Evolutionary conservation across 139 green algal species (phyloP).

Genomic region (Chlorella sp.): DNA sequence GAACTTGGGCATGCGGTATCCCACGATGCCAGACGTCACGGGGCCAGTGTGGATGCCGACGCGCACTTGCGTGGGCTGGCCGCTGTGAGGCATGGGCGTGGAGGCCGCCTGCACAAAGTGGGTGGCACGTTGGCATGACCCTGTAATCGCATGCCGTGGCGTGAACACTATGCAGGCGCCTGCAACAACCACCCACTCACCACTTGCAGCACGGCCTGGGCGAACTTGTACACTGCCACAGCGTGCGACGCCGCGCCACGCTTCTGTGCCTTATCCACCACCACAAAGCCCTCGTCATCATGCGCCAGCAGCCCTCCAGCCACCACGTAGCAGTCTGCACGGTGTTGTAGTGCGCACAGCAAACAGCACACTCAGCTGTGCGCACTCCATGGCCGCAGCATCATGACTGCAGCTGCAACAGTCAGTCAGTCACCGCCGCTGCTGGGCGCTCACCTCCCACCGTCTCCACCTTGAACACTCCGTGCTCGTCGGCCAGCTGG

Average conservation of each 20-base stretch:
- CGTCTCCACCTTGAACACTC: slow-evolving; percentile 29
- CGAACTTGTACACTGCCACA: slow-evolving; percentile 5
- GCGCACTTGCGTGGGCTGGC: slow-evolving; percentile 12
- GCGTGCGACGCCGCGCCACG: slow-evolving; percentile 1
- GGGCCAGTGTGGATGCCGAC: slow-evolving; percentile 18
- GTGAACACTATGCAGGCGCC: slow-evolving; percentile 28
- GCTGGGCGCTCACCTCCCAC: slow-evolving; percentile 11
- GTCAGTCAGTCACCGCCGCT: too few relatives aligned
- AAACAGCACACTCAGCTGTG: too few relatives aligned
- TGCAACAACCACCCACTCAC: background rate
- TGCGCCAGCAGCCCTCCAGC: slow-evolving; percentile 25
- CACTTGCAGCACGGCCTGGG: slow-evolving; percentile 19
- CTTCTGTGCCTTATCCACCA: background rate
- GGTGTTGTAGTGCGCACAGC: too few relatives aligned
- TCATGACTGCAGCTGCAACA: too few relatives aligned
- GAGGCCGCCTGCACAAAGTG: background rate
- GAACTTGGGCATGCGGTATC: background rate
- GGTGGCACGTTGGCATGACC: too few relatives aligned
- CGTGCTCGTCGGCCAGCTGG: slow-evolving; percentile 15
- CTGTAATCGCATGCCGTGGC: too few relatives aligned
- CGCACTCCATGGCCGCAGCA: too few relatives aligned
- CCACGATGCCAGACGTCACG: slow-evolving; percentile 1
- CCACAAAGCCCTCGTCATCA: slow-evolving; percentile 11
- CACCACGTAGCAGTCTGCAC: slow-evolving; percentile 41
- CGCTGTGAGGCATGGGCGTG: slow-evolving; percentile 12